Conservation (phyloP, 1,139 yeast genomes). For the Kodamaea fungicola region DNA sequence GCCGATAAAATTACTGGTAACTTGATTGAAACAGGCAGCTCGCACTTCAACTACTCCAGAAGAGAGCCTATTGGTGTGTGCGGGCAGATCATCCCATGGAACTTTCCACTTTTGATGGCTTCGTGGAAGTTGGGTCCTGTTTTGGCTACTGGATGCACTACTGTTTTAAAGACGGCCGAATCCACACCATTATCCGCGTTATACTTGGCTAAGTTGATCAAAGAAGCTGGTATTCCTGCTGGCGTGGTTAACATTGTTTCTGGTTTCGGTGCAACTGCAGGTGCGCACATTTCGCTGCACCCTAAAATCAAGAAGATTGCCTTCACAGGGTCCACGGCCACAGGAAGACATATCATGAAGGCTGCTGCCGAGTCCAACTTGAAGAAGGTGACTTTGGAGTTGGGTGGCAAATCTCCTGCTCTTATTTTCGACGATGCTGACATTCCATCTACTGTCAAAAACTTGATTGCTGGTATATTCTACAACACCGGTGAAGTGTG, state of each 20-base stretch:
- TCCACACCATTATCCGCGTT: slow-evolving; percentile 35
- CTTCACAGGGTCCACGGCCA: slow-evolving; percentile 36
- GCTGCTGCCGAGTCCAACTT: slow-evolving; percentile 28
- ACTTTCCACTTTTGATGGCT: slow-evolving; percentile 36
- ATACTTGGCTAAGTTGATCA: slow-evolving; percentile 25
- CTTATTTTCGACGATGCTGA: slow-evolving; percentile 30
- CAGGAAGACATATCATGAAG: slow-evolving; percentile 32
- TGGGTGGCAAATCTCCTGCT: slow-evolving; percentile 35
- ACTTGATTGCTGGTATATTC: slow-evolving; percentile 62
- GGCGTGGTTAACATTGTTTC: slow-evolving; percentile 33
- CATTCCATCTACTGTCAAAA: slow-evolving; percentile 47
- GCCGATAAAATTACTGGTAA: slow-evolving; percentile 25
- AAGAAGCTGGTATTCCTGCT: slow-evolving; percentile 29
- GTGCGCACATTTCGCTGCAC: slow-evolving; percentile 30
- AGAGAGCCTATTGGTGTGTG: slow-evolving; percentile 36
- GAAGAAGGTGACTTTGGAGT: slow-evolving; percentile 34
- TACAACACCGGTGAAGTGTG: slow-evolving; percentile 88
- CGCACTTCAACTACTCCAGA: slow-evolving; percentile 26
- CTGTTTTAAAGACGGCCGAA: slow-evolving; percentile 34
- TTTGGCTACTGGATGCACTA: slow-evolving; percentile 32
- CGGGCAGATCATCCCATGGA: slow-evolving; percentile 40
- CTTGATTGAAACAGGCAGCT: slow-evolving; percentile 20
- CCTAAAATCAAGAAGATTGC: slow-evolving; percentile 32
- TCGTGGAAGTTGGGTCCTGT: slow-evolving; percentile 37
- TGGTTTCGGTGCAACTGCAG: slow-evolving; percentile 31